Base-by-base conservation (phyloP, 192 early-diverging fungal species). In the Coemansia sp. region DNA sequence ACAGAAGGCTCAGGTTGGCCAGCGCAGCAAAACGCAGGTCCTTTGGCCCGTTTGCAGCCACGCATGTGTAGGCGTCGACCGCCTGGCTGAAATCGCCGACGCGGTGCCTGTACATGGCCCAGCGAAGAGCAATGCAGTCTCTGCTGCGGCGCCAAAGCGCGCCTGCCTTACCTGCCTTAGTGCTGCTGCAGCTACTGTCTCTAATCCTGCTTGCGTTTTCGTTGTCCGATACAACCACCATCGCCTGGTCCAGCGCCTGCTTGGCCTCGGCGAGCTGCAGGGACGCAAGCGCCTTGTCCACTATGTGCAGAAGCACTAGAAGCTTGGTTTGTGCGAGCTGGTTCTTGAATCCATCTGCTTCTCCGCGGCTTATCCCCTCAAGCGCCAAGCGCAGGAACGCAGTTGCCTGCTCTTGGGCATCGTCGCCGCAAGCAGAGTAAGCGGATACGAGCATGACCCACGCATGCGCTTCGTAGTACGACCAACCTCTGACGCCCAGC, bases 81-180 rank as follows among this genome's bases (percentile, higher is more conserved):
- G 75, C 75, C 28, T 61, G 62, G 1, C n/a, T 60, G 51, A 72
- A 66, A 18, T 78, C 67, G 4, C 75, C 75, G 2, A 50, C 39
- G 27, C 75, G 75, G 23, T 78, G 75, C 34, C 46, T 54, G 57
- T 69, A 78, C 70, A 78, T 78, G 11, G 75, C 75, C 75, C 75
- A 78, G 22, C 70, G 62, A 56, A 78, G 32, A 6, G 58, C 58
- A 47, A 69, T 54, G 6, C 66, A 67, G 30, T 78, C 69, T 24
- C 75, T 62, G 45, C 23, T 54, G 22, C 27, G 35, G n/a, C 55
- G 61, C 75, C 75, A 78, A 30, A 72, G 46, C 32, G 36, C 28
- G 1, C 27, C 25, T 11, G 48, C 9, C 19, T 16, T n/a, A 0
- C 13, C 11, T 16, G 39, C 1, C 39, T 42, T 42, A 34, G 13